Conservation (phyloP, 1,284 basidiomycete genomes). For the Apiotrichum sp. region DNA sequence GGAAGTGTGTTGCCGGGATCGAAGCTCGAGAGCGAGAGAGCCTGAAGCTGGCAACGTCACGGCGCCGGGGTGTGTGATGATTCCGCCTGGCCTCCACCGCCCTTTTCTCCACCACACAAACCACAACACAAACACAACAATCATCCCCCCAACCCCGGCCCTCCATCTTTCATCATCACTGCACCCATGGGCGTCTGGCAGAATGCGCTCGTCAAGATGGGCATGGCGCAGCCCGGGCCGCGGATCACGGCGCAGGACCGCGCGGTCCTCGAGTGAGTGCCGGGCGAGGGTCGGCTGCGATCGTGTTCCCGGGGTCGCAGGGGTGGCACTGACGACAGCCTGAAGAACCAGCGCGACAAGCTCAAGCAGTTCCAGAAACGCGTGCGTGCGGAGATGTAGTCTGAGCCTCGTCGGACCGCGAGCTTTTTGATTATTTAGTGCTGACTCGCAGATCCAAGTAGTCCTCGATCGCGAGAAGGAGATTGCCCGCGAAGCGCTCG, state of each 20-base stretch:
- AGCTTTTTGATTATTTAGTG: background rate
- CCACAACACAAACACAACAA: background rate
- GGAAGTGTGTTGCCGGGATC: background rate
- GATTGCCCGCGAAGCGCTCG: conserved; percentile 77
- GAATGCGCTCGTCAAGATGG: conserved; percentile 38
- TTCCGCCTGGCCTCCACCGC: too few relatives aligned
- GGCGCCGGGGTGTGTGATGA: too few relatives aligned
- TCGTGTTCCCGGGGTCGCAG: too few relatives aligned
- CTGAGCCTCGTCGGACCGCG: too few relatives aligned
- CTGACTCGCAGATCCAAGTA: conserved; percentile 66
- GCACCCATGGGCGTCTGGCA: conserved; percentile 37
- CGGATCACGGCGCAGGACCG: conserved; percentile 90
- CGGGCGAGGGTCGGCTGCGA: background rate
- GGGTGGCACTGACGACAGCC: conserved; percentile 48
- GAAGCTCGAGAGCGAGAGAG: background rate
- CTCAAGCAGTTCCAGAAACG: conserved; percentile 91
- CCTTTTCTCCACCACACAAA: too few relatives aligned
- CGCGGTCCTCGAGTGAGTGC: conserved; percentile 77
- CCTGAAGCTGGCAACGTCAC: background rate
- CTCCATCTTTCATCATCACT: background rate
- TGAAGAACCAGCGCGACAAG: conserved; percentile 94
- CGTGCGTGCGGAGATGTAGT: conserved; percentile 50
- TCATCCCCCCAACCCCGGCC: too few relatives aligned
- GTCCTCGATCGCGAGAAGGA: conserved; percentile 81
- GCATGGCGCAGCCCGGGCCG: conserved; percentile 63